Evolutionary conservation across 495 filamentous ascomycete species (phyloP), one percentile per base, ranked within the genome.

Genomic region (Xylaria acuta): DNA sequence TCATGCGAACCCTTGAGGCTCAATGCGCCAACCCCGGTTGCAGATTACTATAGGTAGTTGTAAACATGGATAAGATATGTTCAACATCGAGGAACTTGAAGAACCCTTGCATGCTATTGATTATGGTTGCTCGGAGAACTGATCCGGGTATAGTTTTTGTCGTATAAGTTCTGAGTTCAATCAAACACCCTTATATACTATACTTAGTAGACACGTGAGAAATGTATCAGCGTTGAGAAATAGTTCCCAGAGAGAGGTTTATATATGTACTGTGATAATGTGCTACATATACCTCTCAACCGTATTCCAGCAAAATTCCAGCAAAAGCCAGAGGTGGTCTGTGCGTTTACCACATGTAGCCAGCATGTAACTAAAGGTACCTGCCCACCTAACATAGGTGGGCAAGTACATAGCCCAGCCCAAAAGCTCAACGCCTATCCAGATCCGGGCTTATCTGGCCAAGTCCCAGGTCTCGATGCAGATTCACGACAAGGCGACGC

Each of bases 361-460:
- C 4, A 12, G n/a, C 25, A 56, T 30, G 25, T 30, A 27, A 54
- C 51, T 11, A 30, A 5, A 54, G 51, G 51, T 54, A 54, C n/a
- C 51, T 12, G 3, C 0, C 25, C 22, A 22, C 51, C 22, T 54
- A 54, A 54, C 25, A 8, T 56, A 22, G 27, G 51, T 18, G 5
- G 27, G 51, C 3, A 16, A 30, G 25, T 54, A 54, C 51, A 5
- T 56, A 18, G 9, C 12, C 16, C 16, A 8, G 34, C 16, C 34
- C 1, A 11, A 27, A 27, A 66, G 45, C 64, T 30, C 18, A n/a
- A 34, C 25, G 45, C 30, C 65, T 64, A 51, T 72, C 62, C 54
- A 9, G 20, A 47, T 62, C 41, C 49, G 67, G 53, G 47, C 34
- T 43, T 71, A 72, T 72, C 62, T 72, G 70, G 70, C 70, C 70